phyloP scores from a whole-genome alignment of 1,284 basidiomycete species.

The Neolentinus lepideus region DNA sequence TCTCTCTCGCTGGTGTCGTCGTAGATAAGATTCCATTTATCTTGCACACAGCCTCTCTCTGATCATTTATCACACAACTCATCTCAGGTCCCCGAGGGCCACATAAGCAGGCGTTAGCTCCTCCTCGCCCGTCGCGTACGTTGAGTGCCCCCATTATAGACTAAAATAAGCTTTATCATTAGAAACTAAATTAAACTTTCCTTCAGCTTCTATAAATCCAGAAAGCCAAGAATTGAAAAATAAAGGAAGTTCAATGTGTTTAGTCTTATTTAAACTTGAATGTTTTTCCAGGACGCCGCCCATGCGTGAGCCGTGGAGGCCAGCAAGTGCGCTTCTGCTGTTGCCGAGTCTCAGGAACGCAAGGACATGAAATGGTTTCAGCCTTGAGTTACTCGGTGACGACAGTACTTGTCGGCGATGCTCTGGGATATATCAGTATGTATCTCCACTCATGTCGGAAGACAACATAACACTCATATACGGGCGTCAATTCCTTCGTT shows the following conservation, averaged over 20 bases:
- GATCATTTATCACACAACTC: background rate
- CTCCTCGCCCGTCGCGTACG: background rate
- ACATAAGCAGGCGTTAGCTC: background rate
- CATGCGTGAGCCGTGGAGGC: background rate
- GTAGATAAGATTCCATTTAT: background rate
- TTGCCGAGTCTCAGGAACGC: background rate
- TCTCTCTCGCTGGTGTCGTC: background rate
- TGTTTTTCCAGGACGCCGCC: background rate
- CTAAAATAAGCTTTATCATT: too few relatives aligned
- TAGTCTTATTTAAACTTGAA: too few relatives aligned
- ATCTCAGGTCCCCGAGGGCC: background rate
- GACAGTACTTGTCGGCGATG: slow-evolving; percentile 7
- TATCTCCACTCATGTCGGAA: background rate
- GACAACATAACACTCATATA: background rate
- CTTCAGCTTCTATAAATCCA: too few relatives aligned
- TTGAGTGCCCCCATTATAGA: too few relatives aligned
- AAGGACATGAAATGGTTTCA: background rate
- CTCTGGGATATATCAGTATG: slow-evolving; percentile 10
- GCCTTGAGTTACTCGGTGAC: slow-evolving; percentile 8
- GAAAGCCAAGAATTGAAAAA: too few relatives aligned
- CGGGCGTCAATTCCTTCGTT: slow-evolving; percentile 7
- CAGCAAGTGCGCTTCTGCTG: background rate
- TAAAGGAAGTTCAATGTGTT: too few relatives aligned
- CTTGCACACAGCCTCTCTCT: background rate
- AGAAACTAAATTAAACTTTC: too few relatives aligned